Evolutionary conservation across 768 basidiomycete genomes (phyloP).

Genomic region (Termitomyces sp.): DNA sequence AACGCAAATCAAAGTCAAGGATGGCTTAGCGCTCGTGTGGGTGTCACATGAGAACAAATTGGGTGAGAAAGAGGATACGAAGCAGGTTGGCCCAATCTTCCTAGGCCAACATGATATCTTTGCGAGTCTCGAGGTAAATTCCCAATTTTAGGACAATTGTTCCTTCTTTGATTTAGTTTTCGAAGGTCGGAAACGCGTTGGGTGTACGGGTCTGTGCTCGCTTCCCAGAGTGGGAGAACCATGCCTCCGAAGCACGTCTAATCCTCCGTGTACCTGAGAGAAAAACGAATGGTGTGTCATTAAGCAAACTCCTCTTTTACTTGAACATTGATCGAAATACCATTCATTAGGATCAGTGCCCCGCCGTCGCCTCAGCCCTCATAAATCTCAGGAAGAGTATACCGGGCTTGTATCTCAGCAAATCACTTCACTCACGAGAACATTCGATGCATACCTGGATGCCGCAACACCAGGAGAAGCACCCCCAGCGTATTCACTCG

Average conservation of each 20-base stretch:
- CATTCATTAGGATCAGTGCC: background rate
- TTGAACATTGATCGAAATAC: background rate
- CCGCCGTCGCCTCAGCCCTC: background rate
- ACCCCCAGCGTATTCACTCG: constrained; percentile 18
- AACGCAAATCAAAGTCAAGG: constrained; percentile 17
- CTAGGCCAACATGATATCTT: constrained; percentile 7
- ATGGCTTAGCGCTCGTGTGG: constrained; percentile 22
- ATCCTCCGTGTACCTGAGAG: constrained; percentile 22
- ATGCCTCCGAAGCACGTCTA: constrained; percentile 20
- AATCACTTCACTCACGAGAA: constrained; percentile 12
- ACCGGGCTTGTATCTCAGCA: constrained; percentile 6
- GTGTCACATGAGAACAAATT: constrained; percentile 19
- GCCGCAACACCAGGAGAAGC: constrained; percentile 13
- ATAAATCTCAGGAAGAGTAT: constrained; percentile 8
- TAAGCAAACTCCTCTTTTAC: background rate
- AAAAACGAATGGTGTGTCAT: constrained; percentile 6
- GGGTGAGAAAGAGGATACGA: constrained; percentile 5
- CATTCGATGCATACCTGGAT: constrained; percentile 16
- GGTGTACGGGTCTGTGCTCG: constrained; percentile 25
- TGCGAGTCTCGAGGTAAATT: constrained; percentile 4
- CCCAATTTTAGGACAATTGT: background rate
- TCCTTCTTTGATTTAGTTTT: background rate
- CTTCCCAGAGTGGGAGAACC: constrained; percentile 23
- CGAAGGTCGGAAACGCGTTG: constrained; percentile 23
- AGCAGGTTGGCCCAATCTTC: constrained; percentile 11